Evolutionary conservation across 495 filamentous ascomycete genomes (phyloP).

Genomic region (Aspergillus asperescens): DNA sequence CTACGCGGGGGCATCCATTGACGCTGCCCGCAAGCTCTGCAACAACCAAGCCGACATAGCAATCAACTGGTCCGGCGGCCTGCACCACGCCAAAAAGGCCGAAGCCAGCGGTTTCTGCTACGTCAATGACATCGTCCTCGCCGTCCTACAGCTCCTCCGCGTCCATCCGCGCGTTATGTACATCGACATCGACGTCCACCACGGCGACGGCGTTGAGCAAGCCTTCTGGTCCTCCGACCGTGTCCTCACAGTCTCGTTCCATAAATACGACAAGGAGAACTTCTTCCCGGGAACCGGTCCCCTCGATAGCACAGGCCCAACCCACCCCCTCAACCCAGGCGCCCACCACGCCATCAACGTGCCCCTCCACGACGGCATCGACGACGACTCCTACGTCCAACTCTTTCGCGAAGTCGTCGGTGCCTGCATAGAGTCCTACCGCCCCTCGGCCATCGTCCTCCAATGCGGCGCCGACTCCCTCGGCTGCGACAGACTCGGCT

Average conservation of each 20-base stretch:
- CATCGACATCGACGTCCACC: constrained; percentile 97
- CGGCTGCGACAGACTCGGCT: constrained; percentile 85
- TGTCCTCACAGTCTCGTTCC: constrained; percentile 93
- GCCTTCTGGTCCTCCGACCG: constrained; percentile 96
- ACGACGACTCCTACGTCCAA: constrained; percentile 81
- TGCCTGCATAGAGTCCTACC: constrained; percentile 67
- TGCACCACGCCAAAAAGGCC: constrained; percentile 96
- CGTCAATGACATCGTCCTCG: constrained; percentile 96
- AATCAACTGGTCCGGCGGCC: constrained; percentile 96
- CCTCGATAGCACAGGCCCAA: constrained; percentile 54
- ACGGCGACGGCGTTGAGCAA: constrained; percentile 95
- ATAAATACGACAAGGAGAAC: constrained; percentile 85
- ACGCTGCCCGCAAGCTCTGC: constrained; percentile 85
- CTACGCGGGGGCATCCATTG: constrained; percentile 83
- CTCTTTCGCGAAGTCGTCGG: constrained; percentile 81
- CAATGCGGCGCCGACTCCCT: constrained; percentile 97
- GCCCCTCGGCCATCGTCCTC: constrained; percentile 81
- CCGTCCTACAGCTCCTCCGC: constrained; percentile 82
- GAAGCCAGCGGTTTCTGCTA: constrained; percentile 97
- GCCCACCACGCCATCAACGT: constrained; percentile 64
- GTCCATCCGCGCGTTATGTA: constrained; percentile 90
- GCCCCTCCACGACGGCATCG: constrained; percentile 72
- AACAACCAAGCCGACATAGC: constrained; percentile 87
- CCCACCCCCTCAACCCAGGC: constrained; percentile 55
- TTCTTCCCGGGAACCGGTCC: constrained; percentile 68